A percentile compares a stretch with the other conserved stretches of the same genome.
Evolutionary conservation across 2,329 filamentous ascomycete species (phyloP).

Genomic region (Rhinocladiella similis): DNA sequence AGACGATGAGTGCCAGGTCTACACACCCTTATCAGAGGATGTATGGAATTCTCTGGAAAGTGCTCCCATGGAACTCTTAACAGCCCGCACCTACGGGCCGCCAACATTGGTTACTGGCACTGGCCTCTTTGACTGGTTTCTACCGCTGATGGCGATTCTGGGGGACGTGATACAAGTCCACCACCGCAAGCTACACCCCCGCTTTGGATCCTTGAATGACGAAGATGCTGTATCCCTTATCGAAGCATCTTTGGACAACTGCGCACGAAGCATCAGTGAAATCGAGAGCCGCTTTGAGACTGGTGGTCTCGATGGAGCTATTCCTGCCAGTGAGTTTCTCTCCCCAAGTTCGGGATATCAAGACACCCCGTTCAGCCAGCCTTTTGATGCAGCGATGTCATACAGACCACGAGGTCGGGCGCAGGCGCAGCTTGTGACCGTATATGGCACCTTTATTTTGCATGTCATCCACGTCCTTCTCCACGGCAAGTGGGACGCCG

Average conservation of each 20-base stretch:
- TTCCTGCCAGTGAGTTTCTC: not conserved
- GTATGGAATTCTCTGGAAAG: slow-evolving; percentile 31
- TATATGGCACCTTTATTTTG: slow-evolving; percentile 50
- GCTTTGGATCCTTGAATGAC: slow-evolving; percentile 28
- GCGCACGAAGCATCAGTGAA: slow-evolving; percentile 20
- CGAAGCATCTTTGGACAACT: too few relatives aligned
- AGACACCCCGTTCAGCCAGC: too few relatives aligned
- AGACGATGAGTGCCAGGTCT: slow-evolving; percentile 47
- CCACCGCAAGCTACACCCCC: slow-evolving; percentile 45
- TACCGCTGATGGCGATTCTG: slow-evolving; percentile 51
- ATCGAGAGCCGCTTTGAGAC: not conserved
- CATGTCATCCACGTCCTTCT: slow-evolving; percentile 52
- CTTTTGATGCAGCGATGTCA: slow-evolving; percentile 1
- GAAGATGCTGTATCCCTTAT: not conserved
- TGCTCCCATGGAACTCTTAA: slow-evolving; percentile 2
- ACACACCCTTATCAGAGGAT: slow-evolving; percentile 41
- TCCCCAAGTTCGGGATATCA: not conserved
- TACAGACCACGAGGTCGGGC: slow-evolving; percentile 25
- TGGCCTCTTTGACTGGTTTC: slow-evolving; percentile 52
- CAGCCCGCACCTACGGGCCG: not conserved
- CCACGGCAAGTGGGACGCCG: slow-evolving; percentile 52
- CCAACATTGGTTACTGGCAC: slow-evolving; percentile 39
- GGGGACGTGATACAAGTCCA: slow-evolving; percentile 53
- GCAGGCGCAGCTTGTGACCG: slow-evolving; percentile 38
- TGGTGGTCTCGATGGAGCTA: not conserved